Conservation (phyloP, 257 asterid species). For the Thymus mandschuricus region DNA sequence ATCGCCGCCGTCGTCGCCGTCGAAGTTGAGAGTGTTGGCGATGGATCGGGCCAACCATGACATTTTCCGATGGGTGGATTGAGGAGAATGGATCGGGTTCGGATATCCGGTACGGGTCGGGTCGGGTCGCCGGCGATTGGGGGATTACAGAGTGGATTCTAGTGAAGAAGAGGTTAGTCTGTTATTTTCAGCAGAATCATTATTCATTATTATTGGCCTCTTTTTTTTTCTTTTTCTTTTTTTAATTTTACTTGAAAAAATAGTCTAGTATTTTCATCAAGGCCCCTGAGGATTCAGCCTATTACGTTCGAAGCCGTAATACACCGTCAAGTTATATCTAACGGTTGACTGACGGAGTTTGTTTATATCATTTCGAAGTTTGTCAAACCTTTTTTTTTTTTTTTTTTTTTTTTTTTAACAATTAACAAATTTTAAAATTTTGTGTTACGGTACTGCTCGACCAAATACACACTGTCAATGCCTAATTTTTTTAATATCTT, state of each 20-base stretch:
- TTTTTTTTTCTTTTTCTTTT: too few species aligned
- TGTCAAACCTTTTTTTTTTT: too few species aligned
- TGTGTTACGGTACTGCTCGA: too few species aligned
- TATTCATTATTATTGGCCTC: slow-evolving; percentile 15
- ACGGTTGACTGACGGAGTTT: neutral
- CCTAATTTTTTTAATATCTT: too few species aligned
- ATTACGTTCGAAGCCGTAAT: too few species aligned
- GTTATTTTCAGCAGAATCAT: slow-evolving; percentile 22
- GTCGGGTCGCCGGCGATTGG: slow-evolving; percentile 41
- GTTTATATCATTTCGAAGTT: too few species aligned
- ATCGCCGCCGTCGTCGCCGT: slow-evolving; percentile 50
- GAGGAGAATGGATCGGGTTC: slow-evolving; percentile 1
- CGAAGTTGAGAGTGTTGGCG: slow-evolving; percentile 82
- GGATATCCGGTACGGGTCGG: slow-evolving; percentile 4
- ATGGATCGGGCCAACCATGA: slow-evolving; percentile 97
- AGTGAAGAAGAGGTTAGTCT: slow-evolving; percentile 19
- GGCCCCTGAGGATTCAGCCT: too few species aligned
- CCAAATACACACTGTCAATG: too few species aligned
- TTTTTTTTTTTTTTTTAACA: too few species aligned
- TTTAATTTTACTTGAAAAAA: too few species aligned
- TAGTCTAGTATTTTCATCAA: too few species aligned
- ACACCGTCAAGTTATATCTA: neutral
- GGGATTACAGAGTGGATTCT: slow-evolving; percentile 34
- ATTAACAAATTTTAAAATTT: too few species aligned
- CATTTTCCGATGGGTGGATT: slow-evolving; percentile 46